Conservation (phyloP, 805 yeast species). For the Starmerella bombicola region DNA sequence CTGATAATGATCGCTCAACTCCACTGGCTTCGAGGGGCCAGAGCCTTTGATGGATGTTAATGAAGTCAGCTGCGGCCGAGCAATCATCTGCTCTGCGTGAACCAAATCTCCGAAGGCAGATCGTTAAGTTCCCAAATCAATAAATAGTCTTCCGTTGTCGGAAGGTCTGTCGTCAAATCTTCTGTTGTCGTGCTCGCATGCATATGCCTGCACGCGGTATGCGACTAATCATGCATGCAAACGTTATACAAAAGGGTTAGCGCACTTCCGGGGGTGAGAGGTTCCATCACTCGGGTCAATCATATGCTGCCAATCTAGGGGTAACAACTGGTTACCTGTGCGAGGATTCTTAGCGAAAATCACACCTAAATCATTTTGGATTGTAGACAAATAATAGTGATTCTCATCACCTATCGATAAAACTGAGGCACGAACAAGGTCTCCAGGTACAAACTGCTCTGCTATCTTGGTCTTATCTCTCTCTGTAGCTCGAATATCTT, state of each 20-base stretch:
- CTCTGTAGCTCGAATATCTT: conserved; percentile 84
- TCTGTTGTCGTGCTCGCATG: too few relatives aligned
- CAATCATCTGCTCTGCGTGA: neutral
- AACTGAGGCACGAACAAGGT: conserved; percentile 71
- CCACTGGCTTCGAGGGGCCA: neutral
- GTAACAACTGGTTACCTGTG: conserved; percentile 65
- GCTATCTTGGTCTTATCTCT: conserved; percentile 72
- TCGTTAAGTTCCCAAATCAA: too few relatives aligned
- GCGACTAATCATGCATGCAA: too few relatives aligned
- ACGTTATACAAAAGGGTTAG: conserved; percentile 58
- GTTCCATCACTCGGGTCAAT: conserved; percentile 61
- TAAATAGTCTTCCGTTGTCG: too few relatives aligned
- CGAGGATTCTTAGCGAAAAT: conserved; percentile 67
- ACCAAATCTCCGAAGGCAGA: too few relatives aligned
- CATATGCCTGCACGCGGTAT: too few relatives aligned
- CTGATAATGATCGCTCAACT: neutral
- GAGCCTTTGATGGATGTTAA: neutral
- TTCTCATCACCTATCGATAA: conserved; percentile 85
- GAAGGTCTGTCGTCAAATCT: too few relatives aligned
- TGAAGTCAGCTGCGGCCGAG: neutral
- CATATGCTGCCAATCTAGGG: conserved; percentile 96
- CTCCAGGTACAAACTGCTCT: conserved; percentile 82
- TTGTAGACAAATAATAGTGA: conserved; percentile 79
- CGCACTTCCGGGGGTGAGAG: conserved; percentile 74
- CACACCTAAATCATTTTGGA: conserved; percentile 85